Evolutionary conservation across 2,329 filamentous ascomycete species (phyloP).

Genomic region (Teratosphaeria zuluensis): DNA sequence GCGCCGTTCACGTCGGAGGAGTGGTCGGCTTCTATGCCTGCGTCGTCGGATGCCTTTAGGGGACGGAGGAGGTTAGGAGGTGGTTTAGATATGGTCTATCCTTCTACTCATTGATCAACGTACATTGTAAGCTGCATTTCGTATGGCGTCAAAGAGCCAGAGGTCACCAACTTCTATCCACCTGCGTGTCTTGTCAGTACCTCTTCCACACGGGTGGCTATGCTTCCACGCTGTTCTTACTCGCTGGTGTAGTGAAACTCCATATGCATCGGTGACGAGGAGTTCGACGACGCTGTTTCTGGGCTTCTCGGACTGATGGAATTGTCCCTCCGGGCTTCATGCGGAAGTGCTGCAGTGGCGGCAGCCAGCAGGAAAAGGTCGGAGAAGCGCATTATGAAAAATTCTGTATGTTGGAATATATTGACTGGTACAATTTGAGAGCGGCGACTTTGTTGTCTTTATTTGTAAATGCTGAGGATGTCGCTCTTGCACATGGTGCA

Average conservation of each 20-base stretch:
- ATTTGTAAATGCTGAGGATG: neutral
- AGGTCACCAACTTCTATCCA: neutral
- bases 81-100: neutral
- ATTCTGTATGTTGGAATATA: neutral
- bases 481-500: neutral
- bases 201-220: neutral
- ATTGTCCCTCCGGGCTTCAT: neutral
- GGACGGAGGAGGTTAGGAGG: neutral
- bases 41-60: neutral
- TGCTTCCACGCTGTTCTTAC: neutral
- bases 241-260: neutral
- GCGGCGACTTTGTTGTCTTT: neutral
- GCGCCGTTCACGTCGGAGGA: neutral
- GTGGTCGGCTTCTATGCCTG: neutral
- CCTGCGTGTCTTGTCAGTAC: neutral
- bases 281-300: neutral
- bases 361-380: neutral
- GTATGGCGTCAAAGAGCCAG: neutral
- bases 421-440: neutral
- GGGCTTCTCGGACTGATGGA: neutral
- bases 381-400: neutral
- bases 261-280: neutral
- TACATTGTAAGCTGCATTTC: neutral
- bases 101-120: neutral
- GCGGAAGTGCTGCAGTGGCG: neutral